Percentiles rank a stretch among this genome's conserved stretches.
These are phyloP conservation scores for Monosporascus sp. DNA, from an alignment of 2,329 filamentous ascomycete genomes.

Conservation along the genomic window DNA sequence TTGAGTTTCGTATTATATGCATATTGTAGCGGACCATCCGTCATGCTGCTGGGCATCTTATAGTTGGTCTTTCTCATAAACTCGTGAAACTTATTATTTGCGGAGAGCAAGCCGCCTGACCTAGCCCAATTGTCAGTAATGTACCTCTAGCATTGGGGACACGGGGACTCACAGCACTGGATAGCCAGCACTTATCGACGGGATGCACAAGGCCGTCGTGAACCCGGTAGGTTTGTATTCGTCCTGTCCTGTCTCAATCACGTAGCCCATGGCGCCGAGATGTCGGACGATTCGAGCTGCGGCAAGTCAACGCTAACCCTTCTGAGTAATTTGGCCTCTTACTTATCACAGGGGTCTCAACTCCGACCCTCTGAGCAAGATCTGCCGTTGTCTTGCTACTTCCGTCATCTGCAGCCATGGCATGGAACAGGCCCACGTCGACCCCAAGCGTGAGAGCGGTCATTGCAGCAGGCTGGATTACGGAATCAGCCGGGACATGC, in stretches of 20 bases:
- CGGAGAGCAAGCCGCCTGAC: slow-evolving; percentile 2
- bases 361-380: slow-evolving; percentile 22
- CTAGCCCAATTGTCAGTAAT: slow-evolving; percentile 1
- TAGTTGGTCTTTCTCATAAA: slow-evolving; percentile 24
- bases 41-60: slow-evolving; percentile 24
- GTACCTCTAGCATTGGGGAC: no score
- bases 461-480: slow-evolving; percentile 1
- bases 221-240: slow-evolving; percentile 29
- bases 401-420: slow-evolving; percentile 27
- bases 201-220: slow-evolving; percentile 20
- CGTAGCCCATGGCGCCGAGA: slow-evolving; percentile 28
- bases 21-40: slow-evolving; percentile 25
- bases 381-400: slow-evolving; percentile 26
- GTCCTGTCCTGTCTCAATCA: slow-evolving; percentile 26
- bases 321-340: no score
- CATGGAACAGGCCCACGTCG: slow-evolving; percentile 31
- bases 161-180: slow-evolving; percentile 19
- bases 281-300: slow-evolving; percentile 27
- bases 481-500: no score
- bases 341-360: slow-evolving; percentile 17
- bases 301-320: no score
- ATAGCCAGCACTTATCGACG: slow-evolving; percentile 21
- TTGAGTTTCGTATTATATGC: slow-evolving; percentile 30
- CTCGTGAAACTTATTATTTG: slow-evolving; percentile 23
- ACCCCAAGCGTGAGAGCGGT: slow-evolving; percentile 26